phyloP scores from a whole-genome alignment of 2,329 filamentous ascomycete species.

The Periconia sp. region DNA sequence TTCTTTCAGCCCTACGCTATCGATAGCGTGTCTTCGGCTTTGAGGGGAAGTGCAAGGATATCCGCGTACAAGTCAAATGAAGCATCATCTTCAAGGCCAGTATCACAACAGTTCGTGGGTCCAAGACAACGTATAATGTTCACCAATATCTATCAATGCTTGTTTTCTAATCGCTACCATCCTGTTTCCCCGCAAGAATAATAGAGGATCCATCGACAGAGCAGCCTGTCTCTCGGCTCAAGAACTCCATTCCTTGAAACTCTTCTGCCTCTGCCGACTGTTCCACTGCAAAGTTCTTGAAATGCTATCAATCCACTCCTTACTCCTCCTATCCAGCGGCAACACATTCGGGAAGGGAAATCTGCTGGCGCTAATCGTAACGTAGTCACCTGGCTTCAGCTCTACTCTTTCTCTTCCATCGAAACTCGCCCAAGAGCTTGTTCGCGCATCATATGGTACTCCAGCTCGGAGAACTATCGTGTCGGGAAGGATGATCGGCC shows the following conservation, averaged over 20 bases:
- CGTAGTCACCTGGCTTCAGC: conserved; percentile 78
- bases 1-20: neutral
- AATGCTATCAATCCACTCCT: conserved; percentile 85
- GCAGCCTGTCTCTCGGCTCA: neutral
- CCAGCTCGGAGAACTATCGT: conserved; percentile 92
- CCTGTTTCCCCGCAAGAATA: too few species aligned
- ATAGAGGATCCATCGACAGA: neutral
- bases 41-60: too few species aligned
- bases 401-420: conserved; percentile 86
- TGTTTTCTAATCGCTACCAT: neutral
- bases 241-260: conserved; percentile 40
- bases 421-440: conserved; percentile 95
- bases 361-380: conserved; percentile 79
- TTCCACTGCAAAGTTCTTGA: conserved; percentile 82
- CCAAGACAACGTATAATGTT: too few species aligned
- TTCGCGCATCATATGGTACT: conserved; percentile 91
- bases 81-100: too few species aligned
- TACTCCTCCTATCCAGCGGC: conserved; percentile 69
- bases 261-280: conserved; percentile 76
- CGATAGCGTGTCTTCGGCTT: too few species aligned
- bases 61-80: too few species aligned
- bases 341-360: conserved; percentile 82
- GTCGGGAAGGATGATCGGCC: conserved; percentile 95
- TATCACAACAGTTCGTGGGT: too few species aligned
- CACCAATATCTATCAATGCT: too few species aligned